phyloP scores from a whole-genome alignment of 306 rosid species.

The Canavalia gladiata region DNA sequence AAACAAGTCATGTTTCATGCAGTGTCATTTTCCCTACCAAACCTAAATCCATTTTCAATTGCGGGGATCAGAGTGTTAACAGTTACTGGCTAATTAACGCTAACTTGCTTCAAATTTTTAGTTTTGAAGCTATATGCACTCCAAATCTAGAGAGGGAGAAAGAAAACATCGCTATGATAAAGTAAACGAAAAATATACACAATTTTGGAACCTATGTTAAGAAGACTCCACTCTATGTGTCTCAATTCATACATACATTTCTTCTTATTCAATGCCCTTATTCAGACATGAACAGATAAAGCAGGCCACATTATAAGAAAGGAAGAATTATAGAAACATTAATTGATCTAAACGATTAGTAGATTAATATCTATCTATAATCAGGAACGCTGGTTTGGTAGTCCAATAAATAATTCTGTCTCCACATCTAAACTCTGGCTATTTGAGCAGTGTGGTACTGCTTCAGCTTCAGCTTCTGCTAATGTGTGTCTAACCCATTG shows the following conservation, averaged over 20 bases:
- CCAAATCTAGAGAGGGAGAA: neutral
- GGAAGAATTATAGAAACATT: neutral
- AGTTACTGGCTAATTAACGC: neutral
- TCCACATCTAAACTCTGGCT: slow-evolving; percentile 50
- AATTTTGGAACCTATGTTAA: neutral
- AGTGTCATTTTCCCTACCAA: slow-evolving; percentile 25
- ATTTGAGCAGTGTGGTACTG: slow-evolving; percentile 31
- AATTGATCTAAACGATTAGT: neutral
- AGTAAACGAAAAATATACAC: neutral
- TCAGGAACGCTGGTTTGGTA: slow-evolving; percentile 51
- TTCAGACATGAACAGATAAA: slow-evolving; percentile 19
- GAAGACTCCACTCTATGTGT: slow-evolving; percentile 12
- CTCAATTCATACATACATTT: neutral
- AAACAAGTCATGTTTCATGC: slow-evolving; percentile 21
- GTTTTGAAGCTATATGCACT: neutral
- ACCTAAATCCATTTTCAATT: slow-evolving; percentile 7
- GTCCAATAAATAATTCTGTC: slow-evolving; percentile 64
- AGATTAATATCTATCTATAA: neutral
- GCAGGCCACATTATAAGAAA: neutral
- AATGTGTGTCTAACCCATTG: slow-evolving; percentile 43
- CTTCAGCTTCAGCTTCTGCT: slow-evolving; percentile 40
- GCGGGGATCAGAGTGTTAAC: neutral
- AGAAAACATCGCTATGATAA: neutral
- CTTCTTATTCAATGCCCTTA: neutral
- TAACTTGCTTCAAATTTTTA: neutral